These are phyloP conservation scores for Penicillium capsulatum DNA, from an alignment of 2,329 filamentous ascomycete genomes.

Conservation along the genomic window DNA sequence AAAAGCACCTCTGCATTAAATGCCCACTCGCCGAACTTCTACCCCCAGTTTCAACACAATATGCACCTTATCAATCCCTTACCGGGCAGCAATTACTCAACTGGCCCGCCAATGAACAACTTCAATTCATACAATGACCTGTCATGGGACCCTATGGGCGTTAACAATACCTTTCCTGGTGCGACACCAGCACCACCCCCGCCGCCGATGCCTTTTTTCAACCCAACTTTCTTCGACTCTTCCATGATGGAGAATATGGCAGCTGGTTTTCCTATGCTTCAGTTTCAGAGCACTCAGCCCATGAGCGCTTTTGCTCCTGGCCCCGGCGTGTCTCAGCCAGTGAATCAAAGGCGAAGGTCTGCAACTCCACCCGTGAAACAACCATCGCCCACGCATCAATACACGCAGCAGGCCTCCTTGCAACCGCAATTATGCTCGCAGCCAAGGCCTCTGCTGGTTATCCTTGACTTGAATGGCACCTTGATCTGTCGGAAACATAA, in stretches of 20 bases:
- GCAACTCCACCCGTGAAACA: slow-evolving; percentile 13
- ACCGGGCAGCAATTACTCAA: too few species aligned
- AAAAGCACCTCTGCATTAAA: background rate
- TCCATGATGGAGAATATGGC: slow-evolving; percentile 1
- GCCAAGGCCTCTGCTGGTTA: slow-evolving; percentile 64
- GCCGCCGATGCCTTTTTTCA: slow-evolving; percentile 8
- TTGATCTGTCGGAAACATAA: slow-evolving; percentile 67
- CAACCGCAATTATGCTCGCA: slow-evolving; percentile 46
- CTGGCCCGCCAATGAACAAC: background rate
- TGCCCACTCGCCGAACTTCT: background rate
- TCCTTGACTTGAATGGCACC: slow-evolving; percentile 92
- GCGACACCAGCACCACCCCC: too few species aligned
- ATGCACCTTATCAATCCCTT: background rate
- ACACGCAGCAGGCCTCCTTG: slow-evolving; percentile 54
- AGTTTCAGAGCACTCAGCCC: slow-evolving; percentile 9
- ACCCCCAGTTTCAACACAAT: background rate
- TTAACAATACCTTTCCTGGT: too few species aligned
- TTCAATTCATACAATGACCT: slow-evolving; percentile 9
- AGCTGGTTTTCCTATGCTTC: slow-evolving; percentile 8
- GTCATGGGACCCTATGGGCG: slow-evolving; percentile 2
- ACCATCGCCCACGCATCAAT: slow-evolving; percentile 58
- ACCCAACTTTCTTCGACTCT: slow-evolving; percentile 7
- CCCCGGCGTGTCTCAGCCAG: background rate
- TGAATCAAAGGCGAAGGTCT: slow-evolving; percentile 7
- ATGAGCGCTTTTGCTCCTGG: slow-evolving; percentile 15